Evolutionary conservation across 306 rosid genomes (phyloP), one percentile per base, ranked within the genome.

Genomic region (Prunus armeniaca): DNA sequence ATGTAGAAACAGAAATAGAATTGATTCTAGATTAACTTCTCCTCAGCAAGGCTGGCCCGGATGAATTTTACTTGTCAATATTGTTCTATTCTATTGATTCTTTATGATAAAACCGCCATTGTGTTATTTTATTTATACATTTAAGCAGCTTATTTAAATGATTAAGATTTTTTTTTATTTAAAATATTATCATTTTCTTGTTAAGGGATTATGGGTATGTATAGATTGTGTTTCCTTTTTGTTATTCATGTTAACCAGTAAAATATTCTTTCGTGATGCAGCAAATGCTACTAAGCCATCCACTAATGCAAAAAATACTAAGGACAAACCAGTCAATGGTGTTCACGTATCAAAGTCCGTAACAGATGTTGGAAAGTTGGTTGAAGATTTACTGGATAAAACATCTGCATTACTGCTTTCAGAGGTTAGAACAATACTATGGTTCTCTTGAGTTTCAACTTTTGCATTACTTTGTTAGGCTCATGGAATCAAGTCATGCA

Each of bases 321-420:
- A 89, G 85, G 90, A 75, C 65, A 84, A 88, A 72, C 85, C 84
- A 1, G 89, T 73, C 55, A 83, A 83, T 38, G 74, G 27, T 58
- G 83, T n/a, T 20, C 84, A 25, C 46, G 60, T 84, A 22, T 65
- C 91, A 0, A 68, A 78, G 76, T 67, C 86, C 34, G 66, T 55
- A 65, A 82, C 96, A 60, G 89, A 96, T 73, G 97, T 81, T 74
- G 93, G 86, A 62, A 83, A 89, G 77, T 85, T 87, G 76, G 93
- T 91, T 8, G 93, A 92, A 73, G 91, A 86, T 76, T 91, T 96
- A 81, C 84, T 96, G 81, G 78, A 87, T 1, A 91, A 82, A 87
- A 89, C 97, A 68, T 88, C 97, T 12, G 69, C 87, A 0, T 47
- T 92, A 64, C 82, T 92, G 80, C 86, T 89, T 74, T 83, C 93